Conservation (phyloP, 768 basidiomycete species). For the Kwoniella europaea region DNA sequence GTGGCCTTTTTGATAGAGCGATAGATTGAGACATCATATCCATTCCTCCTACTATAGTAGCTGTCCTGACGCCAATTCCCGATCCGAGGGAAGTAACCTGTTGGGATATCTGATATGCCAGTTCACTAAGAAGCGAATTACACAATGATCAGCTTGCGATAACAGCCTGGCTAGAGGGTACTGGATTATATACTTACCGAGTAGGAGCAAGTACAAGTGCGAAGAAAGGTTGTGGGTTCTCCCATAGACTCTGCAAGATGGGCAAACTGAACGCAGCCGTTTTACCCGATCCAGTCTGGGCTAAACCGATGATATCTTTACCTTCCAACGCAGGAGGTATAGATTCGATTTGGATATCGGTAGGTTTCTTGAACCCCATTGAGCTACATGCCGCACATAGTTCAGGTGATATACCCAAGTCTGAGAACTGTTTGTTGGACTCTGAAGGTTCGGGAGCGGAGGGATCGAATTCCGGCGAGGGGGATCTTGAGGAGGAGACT, state of each 20-base stretch:
- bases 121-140: constrained; percentile 66
- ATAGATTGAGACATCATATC: constrained; percentile 89
- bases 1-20: constrained; percentile 89
- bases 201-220: constrained; percentile 94
- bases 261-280: constrained; percentile 96
- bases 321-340: constrained; percentile 88
- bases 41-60: constrained; percentile 93
- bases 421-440: constrained; percentile 67
- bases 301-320: constrained; percentile 96
- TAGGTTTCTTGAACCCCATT: constrained; percentile 81
- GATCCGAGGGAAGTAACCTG: constrained; percentile 91
- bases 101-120: constrained; percentile 97
- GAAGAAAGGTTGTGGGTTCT: constrained; percentile 86
- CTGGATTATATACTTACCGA: constrained; percentile 58
- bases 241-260: constrained; percentile 92
- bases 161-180: neutral
- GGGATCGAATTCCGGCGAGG: constrained; percentile 19
- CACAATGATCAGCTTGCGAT: neutral
- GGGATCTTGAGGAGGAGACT: constrained; percentile 24
- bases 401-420: constrained; percentile 85
- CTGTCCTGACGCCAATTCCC: constrained; percentile 87
- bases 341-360: constrained; percentile 83
- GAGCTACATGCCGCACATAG: constrained; percentile 82
- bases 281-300: constrained; percentile 95
- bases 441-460: constrained; percentile 21